A percentile compares a stretch with the other conserved stretches of the same genome.
These are phyloP conservation scores for Stagonosporopsis chrysanthemi DNA, from an alignment of 2,329 filamentous ascomycete species.

Conservation along the genomic window DNA sequence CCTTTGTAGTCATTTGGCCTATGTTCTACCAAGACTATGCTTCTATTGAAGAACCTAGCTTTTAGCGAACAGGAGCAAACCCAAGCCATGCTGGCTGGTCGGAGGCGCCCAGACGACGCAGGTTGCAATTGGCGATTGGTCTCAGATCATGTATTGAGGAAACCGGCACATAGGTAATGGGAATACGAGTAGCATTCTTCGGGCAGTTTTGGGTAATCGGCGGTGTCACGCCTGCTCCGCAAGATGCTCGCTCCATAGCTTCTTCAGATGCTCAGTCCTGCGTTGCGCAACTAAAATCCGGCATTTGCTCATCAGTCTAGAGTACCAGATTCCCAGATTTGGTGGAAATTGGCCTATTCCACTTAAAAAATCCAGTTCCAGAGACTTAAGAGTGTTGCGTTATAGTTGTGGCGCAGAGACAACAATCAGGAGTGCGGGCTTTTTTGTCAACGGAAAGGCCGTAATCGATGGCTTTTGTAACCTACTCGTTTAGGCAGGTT, in stretches of 20 bases:
- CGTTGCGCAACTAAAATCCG: neutral
- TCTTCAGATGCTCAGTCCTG: neutral
- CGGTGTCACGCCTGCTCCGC: neutral
- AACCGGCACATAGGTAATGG: neutral
- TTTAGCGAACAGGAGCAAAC: no score
- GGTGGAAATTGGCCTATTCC: neutral
- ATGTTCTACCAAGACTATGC: no score
- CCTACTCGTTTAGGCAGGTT: constrained; percentile 12
- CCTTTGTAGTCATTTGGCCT: no score
- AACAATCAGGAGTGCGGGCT: neutral
- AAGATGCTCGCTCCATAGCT: neutral
- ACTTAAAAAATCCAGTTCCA: neutral
- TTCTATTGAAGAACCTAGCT: no score
- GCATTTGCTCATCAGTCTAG: neutral
- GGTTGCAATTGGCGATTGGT: neutral
- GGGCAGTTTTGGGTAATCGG: neutral
- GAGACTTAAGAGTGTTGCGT: neutral
- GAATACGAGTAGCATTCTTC: neutral
- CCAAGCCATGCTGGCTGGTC: no score
- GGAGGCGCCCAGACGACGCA: no score
- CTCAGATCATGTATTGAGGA: neutral
- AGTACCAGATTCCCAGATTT: neutral
- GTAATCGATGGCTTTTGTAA: constrained; percentile 4
- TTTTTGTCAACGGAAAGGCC: neutral
- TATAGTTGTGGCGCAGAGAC: neutral